These are phyloP conservation scores for Fragilariopsis cylindrus DNA, from an alignment of 108 stramenopile species.

Conservation along the genomic window DNA sequence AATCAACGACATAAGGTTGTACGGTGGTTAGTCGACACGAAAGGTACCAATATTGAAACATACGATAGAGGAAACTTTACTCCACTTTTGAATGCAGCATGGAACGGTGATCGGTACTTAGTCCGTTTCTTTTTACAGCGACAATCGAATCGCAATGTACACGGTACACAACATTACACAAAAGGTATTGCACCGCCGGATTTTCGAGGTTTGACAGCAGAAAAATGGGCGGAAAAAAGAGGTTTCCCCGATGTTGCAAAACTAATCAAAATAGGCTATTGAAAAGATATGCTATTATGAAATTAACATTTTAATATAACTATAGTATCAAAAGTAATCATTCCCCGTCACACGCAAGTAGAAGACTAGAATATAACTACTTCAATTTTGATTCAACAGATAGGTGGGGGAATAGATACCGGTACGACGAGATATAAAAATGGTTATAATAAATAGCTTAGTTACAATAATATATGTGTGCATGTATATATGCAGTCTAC, in stretches of 20 bases:
- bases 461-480: neutral
- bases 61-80: constrained; percentile 80
- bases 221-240: constrained; percentile 71
- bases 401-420: neutral
- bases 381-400: neutral
- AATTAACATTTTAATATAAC: neutral
- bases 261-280: constrained; percentile 67
- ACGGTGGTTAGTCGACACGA: constrained; percentile 75
- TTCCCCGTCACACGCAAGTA: neutral
- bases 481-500: neutral
- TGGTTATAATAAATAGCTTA: too few species aligned
- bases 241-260: constrained; percentile 70
- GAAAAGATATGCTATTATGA: constrained; percentile 1
- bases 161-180: constrained; percentile 68
- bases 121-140: constrained; percentile 66
- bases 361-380: neutral
- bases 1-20: constrained; percentile 67
- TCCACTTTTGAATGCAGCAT: constrained; percentile 80
- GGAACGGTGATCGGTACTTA: constrained; percentile 64
- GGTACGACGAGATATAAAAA: neutral
- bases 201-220: constrained; percentile 76
- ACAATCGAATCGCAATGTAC: constrained; percentile 57
- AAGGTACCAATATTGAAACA: constrained; percentile 73
- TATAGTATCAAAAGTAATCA: neutral
- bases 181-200: constrained; percentile 62